Evolutionary conservation across 140 eudicot species (phyloP).

Genomic region (Cichorium intybus): DNA sequence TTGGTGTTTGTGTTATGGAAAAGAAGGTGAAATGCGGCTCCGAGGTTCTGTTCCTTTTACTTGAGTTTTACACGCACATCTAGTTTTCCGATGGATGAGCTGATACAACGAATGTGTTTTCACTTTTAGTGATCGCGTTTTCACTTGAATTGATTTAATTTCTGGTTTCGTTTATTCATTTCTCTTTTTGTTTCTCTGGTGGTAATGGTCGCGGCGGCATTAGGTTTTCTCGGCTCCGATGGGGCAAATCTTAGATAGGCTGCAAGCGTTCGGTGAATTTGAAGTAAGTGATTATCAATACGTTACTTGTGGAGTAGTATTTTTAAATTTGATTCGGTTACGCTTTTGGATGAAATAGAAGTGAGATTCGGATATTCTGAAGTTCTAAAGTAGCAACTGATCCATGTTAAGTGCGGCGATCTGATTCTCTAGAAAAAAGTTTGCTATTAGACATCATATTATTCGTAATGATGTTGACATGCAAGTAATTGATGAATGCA

Average conservation of each 20-base stretch:
- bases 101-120: slow-evolving; percentile 13
- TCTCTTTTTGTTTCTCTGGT: slow-evolving; percentile 4
- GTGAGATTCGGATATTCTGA: slow-evolving; percentile 33
- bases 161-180: neutral
- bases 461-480: slow-evolving; percentile 14
- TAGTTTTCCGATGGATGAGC: slow-evolving; percentile 25
- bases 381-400: slow-evolving; percentile 27
- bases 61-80: slow-evolving; percentile 8
- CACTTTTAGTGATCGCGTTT: slow-evolving; percentile 14
- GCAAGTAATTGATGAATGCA: slow-evolving; percentile 3
- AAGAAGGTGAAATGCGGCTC: slow-evolving; percentile 99
- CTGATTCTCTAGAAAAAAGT: slow-evolving; percentile 26
- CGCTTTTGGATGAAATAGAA: slow-evolving; percentile 14
- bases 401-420: slow-evolving; percentile 15
- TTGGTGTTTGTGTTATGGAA: slow-evolving; percentile 99
- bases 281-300: slow-evolving; percentile 39
- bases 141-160: neutral
- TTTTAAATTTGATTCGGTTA: slow-evolving; percentile 26
- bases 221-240: slow-evolving; percentile 94
- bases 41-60: slow-evolving; percentile 75
- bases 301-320: neutral
- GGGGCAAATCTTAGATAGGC: slow-evolving; percentile 84
- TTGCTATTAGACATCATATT: slow-evolving; percentile 4
- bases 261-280: slow-evolving; percentile 91
- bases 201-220: slow-evolving; percentile 26